Evolutionary conservation across 1,139 yeast species (phyloP).

Genomic region (Hyphopichia khmerensis): DNA sequence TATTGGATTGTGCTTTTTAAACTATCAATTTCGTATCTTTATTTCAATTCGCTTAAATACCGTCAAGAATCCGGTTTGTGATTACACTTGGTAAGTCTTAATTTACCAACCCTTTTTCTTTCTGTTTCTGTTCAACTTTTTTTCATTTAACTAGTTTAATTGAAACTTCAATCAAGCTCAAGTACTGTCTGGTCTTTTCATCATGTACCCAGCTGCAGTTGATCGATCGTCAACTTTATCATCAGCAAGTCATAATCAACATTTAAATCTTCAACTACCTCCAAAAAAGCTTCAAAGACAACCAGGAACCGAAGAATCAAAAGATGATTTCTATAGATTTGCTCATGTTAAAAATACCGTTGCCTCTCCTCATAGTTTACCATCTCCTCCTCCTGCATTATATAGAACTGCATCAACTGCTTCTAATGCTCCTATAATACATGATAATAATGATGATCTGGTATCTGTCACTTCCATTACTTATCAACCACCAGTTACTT

Average conservation of each 20-base stretch:
- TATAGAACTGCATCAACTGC: neutral
- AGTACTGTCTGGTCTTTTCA: too few relatives aligned
- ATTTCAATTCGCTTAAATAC: neutral
- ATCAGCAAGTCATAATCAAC: neutral
- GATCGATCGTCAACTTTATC: neutral
- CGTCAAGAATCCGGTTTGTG: neutral
- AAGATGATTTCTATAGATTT: slow-evolving; percentile 3
- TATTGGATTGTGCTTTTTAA: too few relatives aligned
- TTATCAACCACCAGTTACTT: neutral
- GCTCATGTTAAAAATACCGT: neutral
- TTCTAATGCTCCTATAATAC: slow-evolving; percentile 1
- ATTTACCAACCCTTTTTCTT: neutral
- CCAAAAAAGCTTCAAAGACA: neutral
- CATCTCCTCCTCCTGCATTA: slow-evolving; percentile 1
- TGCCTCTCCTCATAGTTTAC: neutral
- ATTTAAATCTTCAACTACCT: neutral
- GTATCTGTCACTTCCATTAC: neutral
- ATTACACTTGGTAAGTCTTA: neutral
- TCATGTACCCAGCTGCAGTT: neutral
- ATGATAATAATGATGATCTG: neutral
- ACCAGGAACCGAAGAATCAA: neutral
- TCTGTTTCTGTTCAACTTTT: neutral
- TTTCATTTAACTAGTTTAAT: neutral
- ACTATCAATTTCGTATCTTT: neutral
- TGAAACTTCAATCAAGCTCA: too few relatives aligned